Evolutionary conservation across 1,139 yeast genomes (phyloP), one percentile per base, ranked within the genome.

Genomic region (Kodamaea sp.): DNA sequence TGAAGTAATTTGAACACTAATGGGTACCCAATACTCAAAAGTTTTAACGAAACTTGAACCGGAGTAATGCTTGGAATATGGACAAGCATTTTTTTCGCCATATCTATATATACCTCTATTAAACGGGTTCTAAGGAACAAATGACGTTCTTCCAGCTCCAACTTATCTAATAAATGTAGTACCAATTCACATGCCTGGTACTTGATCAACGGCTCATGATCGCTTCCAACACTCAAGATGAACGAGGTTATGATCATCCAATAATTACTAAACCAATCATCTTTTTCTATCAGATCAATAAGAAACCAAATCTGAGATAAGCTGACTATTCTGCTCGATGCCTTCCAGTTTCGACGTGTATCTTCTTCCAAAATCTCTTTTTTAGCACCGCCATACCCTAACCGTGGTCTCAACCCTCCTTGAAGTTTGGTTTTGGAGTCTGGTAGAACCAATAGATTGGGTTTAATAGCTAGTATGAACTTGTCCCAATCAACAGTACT

Each of bases 181-280:
- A 70, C 50, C 2, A 77, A 47, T 15, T 52, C 48, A 38, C 73
- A 67, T 8, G 79, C 80, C 39, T 67, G 67, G 0, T 60, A 49
- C 45, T 79, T 78, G 38, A 68, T 58, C 6, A 47, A 45, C 0
- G 74, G 65, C 22, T 75, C 77, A 37, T 70, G 68, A 43, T 75
- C 77, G 48, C 79, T 84, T 15, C 78, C 53, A 8, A 77, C 54
- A 42, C 76, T 76, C 22, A 80, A 54, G 4, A 66, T 58, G 7
- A 78, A 69, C 1, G 84, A 77, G 0, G 79, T 60, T 1, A 77
- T 44, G 5, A 74, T 42, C 24, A 73, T 60, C 78, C 81, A 75
- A 38, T 64, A 45, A 4, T 54, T 45, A 24, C 53, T 43, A 11
- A 48, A 44, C 44, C 56, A 41, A 11, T 54, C 30, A 2, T 52